phyloP scores from a whole-genome alignment of 805 yeast genomes.

The Nakazawaea laoshanensis region DNA sequence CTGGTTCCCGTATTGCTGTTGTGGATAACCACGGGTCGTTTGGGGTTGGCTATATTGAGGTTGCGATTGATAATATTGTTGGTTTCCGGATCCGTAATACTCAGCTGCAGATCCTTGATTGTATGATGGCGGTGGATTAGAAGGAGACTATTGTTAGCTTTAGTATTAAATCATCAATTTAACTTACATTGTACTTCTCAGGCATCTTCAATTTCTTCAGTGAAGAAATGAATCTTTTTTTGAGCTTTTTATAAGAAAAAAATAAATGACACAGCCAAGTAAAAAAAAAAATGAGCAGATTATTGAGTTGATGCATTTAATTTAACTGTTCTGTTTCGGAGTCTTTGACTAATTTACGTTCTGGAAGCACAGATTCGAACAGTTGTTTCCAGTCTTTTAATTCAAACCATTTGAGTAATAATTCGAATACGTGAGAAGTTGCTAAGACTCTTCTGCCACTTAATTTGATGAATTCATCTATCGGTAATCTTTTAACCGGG shows the following conservation, averaged over 20 bases:
- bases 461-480: conserved; percentile 72
- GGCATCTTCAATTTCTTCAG: neutral
- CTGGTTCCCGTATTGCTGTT: conserved; percentile 10
- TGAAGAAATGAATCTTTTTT: no score
- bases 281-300: no score
- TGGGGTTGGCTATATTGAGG: neutral
- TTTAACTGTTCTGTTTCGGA: conserved; percentile 13
- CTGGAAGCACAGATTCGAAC: conserved; percentile 81
- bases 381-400: conserved; percentile 76
- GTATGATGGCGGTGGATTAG: conserved; percentile 12
- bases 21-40: neutral
- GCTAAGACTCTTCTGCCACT: conserved; percentile 87
- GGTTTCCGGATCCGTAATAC: conserved; percentile 10
- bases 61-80: conserved; percentile 3
- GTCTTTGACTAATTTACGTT: conserved; percentile 46
- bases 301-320: no score
- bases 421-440: conserved; percentile 90
- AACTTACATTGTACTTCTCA: conserved; percentile 2
- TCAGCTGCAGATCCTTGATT: conserved; percentile 14
- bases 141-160: conserved; percentile 6
- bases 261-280: no score
- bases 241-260: no score
- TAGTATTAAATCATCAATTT: neutral
- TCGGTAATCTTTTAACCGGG: conserved; percentile 72
- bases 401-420: conserved; percentile 76